Evolutionary conservation across 441 rosid species (phyloP).

Genomic region (Erysimum cheiri): DNA sequence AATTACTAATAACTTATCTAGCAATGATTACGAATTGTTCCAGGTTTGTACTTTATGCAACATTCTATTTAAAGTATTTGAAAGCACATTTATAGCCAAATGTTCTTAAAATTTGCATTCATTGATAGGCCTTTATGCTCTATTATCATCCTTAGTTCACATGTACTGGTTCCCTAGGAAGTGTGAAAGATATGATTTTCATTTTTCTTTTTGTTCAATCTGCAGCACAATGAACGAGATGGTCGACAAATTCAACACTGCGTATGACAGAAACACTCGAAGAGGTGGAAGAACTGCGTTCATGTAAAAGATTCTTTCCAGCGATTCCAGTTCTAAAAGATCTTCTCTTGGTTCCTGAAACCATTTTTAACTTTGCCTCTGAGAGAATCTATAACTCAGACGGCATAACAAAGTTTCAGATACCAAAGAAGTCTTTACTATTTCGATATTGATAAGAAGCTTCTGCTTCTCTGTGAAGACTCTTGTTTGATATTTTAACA

Average conservation of each 20-base stretch:
- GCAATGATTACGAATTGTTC: constrained; percentile 94
- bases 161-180: neutral
- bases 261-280: constrained; percentile 88
- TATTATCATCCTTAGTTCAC: neutral
- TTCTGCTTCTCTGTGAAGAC: constrained; percentile 2
- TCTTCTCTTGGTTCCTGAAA: constrained; percentile 14
- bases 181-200: constrained; percentile 9
- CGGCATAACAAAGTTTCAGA: constrained; percentile 18
- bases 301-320: constrained; percentile 49
- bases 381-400: constrained; percentile 13
- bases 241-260: constrained; percentile 91
- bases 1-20: constrained; percentile 79
- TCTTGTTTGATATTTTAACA: constrained; percentile 17
- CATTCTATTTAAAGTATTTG: neutral
- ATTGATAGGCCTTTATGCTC: constrained; percentile 5
- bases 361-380: constrained; percentile 3
- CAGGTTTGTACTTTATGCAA: constrained; percentile 55
- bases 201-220: neutral
- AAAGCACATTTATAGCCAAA: neutral
- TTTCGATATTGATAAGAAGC: constrained; percentile 12
- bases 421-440: neutral
- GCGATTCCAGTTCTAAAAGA: constrained; percentile 17
- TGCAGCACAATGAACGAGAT: constrained; percentile 93
- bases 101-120: neutral
- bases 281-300: constrained; percentile 93